These are phyloP conservation scores for Paramecium pentaurelia DNA, from an alignment of 73 alveolate species.

Conservation along the genomic window DNA sequence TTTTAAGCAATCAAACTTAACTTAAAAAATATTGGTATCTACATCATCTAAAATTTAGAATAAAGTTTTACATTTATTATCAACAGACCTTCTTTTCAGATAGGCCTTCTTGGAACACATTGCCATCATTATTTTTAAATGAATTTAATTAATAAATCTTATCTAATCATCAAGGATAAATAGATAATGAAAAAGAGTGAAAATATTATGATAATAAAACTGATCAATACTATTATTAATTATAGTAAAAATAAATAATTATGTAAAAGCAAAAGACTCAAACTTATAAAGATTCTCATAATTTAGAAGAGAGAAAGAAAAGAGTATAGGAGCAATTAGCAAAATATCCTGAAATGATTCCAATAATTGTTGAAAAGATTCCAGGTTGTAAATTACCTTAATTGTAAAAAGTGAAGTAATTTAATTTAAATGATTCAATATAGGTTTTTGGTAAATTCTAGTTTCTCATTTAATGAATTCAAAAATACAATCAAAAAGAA, in stretches of 20 bases:
- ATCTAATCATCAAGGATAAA: neutral
- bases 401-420: constrained; percentile 2
- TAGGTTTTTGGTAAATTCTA: neutral
- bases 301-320: neutral
- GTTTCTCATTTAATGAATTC: neutral
- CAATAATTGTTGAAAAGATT: neutral
- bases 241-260: neutral
- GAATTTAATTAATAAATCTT: neutral
- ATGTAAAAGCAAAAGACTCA: neutral
- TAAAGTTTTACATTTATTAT: neutral
- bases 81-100: neutral
- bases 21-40: constrained; percentile 75
- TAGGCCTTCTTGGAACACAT: constrained; percentile 35
- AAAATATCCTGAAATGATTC: constrained; percentile 16
- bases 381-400: neutral
- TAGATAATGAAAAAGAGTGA: too few relatives aligned
- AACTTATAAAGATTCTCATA: constrained; percentile 1
- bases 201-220: too few relatives aligned
- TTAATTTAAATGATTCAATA: neutral
- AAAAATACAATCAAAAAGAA: neutral
- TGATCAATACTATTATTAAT: neutral
- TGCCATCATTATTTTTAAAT: neutral
- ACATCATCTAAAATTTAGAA: constrained; percentile 4
- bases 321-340: constrained; percentile 8
- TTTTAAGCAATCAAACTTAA: constrained; percentile 63